Percentiles rank a stretch among this genome's conserved stretches.
phyloP scores from a whole-genome alignment of 2,329 filamentous ascomycete species.

The Chrysoporthe puriensis region DNA sequence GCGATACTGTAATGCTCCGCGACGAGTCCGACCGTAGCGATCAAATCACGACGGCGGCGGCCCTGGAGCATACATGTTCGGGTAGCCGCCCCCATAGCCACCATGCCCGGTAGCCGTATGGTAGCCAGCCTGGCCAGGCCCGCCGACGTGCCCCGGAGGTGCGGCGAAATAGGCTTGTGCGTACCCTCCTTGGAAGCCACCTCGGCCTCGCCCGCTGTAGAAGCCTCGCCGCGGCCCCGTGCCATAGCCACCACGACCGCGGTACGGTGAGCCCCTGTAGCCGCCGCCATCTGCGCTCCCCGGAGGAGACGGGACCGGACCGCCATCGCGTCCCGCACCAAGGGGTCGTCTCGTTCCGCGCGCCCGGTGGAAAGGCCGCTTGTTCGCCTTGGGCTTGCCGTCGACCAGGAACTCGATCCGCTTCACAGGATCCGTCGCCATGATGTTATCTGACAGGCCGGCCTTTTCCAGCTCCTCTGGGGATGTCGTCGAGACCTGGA shows the following conservation, averaged over 20 bases:
- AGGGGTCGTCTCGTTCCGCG: slow-evolving; percentile 27
- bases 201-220: slow-evolving; percentile 20
- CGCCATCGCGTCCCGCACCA: slow-evolving; percentile 15
- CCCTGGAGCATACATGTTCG: slow-evolving; percentile 13
- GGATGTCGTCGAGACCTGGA: slow-evolving; percentile 70
- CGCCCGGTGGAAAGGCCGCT: slow-evolving; percentile 39
- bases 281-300: slow-evolving; percentile 8
- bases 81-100: slow-evolving; percentile 9
- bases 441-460: slow-evolving; percentile 61
- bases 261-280: slow-evolving; percentile 12
- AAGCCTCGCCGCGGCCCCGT: slow-evolving; percentile 17
- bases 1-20: neutral
- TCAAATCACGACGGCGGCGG: slow-evolving; percentile 14
- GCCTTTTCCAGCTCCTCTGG: slow-evolving; percentile 59
- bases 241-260: slow-evolving; percentile 11
- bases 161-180: slow-evolving; percentile 8
- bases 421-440: slow-evolving; percentile 69
- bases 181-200: slow-evolving; percentile 10
- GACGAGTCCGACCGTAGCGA: neutral
- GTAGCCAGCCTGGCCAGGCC: slow-evolving; percentile 4
- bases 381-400: slow-evolving; percentile 46
- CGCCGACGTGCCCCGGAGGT: slow-evolving; percentile 14
- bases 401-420: slow-evolving; percentile 67
- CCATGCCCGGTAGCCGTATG: slow-evolving; percentile 11
- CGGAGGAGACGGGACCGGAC: neutral